A percentile compares a stretch with the other conserved stretches of the same genome.
Evolutionary conservation across 345 rosid species (phyloP).

Genomic region (Luvunga scandens): DNA sequence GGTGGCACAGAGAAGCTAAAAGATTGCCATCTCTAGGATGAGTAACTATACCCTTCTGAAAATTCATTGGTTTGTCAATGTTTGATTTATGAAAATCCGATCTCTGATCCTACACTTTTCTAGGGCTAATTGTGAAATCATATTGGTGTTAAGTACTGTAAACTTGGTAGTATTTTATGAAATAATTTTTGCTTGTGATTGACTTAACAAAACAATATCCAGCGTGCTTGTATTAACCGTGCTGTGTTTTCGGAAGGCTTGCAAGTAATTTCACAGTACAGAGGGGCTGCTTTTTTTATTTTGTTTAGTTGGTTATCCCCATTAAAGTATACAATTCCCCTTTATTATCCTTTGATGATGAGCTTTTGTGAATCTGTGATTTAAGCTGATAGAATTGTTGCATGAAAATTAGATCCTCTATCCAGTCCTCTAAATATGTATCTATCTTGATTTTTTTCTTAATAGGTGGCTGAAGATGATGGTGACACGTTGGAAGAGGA

Average conservation of each 20-base stretch:
- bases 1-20: neutral
- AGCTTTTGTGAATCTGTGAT: neutral
- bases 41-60: neutral
- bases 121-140: too few species aligned
- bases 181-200: too few species aligned
- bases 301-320: neutral
- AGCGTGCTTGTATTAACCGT: too few species aligned
- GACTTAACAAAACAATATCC: too few species aligned
- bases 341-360: neutral
- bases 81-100: neutral
- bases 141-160: too few species aligned
- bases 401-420: neutral
- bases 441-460: neutral
- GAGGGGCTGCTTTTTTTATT: too few species aligned
- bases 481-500: neutral
- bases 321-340: neutral
- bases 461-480: neutral
- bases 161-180: too few species aligned
- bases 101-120: too few species aligned
- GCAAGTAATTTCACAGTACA: neutral
- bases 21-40: neutral
- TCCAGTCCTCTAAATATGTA: neutral
- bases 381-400: neutral
- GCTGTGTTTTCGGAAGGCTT: neutral
- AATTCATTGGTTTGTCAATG: too few species aligned